Percentiles rank a stretch among this genome's conserved stretches.
These are phyloP conservation scores for Citrus hindsii DNA, from an alignment of 345 rosid species.

Conservation along the genomic window DNA sequence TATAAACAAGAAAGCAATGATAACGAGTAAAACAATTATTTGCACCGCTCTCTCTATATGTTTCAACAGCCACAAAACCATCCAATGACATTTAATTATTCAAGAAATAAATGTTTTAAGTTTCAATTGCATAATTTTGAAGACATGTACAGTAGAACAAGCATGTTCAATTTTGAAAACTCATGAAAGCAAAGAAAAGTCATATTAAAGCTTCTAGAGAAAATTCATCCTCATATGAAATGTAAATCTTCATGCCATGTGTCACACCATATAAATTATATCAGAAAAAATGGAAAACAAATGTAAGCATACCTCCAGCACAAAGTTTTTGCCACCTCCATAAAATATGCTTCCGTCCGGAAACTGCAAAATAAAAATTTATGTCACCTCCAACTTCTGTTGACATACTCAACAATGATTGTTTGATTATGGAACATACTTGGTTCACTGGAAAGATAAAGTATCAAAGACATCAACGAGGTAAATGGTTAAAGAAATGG, in stretches of 20 bases:
- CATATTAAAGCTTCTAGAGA: not conserved
- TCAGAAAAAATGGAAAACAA: not conserved
- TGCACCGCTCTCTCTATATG: not conserved
- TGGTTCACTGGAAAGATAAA: not conserved
- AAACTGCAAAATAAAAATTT: slow-evolving; percentile 22
- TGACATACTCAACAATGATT: not conserved
- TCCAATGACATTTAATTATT: not conserved
- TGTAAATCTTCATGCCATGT: not conserved
- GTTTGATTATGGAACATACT: not conserved
- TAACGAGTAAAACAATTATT: not conserved
- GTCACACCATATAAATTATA: not conserved
- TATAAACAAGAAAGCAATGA: not conserved
- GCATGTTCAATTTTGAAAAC: not conserved
- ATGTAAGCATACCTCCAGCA: slow-evolving; percentile 25
- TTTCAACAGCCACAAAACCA: slow-evolving; percentile 1
- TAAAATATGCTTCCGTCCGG: slow-evolving; percentile 21
- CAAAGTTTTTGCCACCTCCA: slow-evolving; percentile 28
- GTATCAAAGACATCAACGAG: not conserved
- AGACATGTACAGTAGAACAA: not conserved
- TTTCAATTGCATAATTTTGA: not conserved
- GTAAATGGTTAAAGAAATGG: not conserved
- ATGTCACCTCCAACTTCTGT: not conserved
- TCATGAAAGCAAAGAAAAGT: not conserved
- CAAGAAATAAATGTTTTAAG: not conserved
- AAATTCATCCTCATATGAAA: not conserved